Base-by-base conservation (phyloP, 345 rosid genomes). In the Gossypium herbaceum region DNA sequence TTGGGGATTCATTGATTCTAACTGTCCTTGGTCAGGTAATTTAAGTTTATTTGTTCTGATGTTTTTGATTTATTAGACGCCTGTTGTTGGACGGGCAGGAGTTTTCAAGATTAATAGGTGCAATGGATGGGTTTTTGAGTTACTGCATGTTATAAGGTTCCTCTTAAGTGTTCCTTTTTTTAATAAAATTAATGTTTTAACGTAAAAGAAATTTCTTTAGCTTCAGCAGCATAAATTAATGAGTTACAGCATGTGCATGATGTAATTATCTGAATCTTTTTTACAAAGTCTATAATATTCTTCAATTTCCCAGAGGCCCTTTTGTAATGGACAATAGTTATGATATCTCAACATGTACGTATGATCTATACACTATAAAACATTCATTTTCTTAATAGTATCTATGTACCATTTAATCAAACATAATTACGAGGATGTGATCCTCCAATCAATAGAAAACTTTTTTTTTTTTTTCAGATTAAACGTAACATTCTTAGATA, bases 21-120 rank as follows among this genome's bases (percentile, higher is more conserved):
- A 93, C 98, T 0, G 97, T 95, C 68, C 97, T 93, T 75, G 84
- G 90, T 78, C 97, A 92, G 98, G 98, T 91, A 77, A 76, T 29
- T 66, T 20, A 75, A 59, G 15, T 51, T 60, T 34, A 19, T 25
- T 64, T 25, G 22, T 60, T 9, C 45, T 10, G 7, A 20, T 15
- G 27, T 66, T 3, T 60, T 29, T 52, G 25, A 27, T 68, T 5
- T 45, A 12, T 12, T 52, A 48, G 13, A 34, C 41, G 4, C 58
- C 54, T 59, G 13, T 17, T 19, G 15, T 9, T 76, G 44, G 68
- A 50, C 27, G 34, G 50, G 73, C 45, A 50, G 20, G 43, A 68
- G 58, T 50, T 24, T 29, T 69, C 9, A 11, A 69, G 45, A 50
- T 15, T 15, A 27, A 2, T 9, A 15, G 22, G 59, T 69, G 59